Evolutionary conservation across 1,284 basidiomycete genomes (phyloP).

Genomic region (Cutaneotrichosporon cutaneum): DNA sequence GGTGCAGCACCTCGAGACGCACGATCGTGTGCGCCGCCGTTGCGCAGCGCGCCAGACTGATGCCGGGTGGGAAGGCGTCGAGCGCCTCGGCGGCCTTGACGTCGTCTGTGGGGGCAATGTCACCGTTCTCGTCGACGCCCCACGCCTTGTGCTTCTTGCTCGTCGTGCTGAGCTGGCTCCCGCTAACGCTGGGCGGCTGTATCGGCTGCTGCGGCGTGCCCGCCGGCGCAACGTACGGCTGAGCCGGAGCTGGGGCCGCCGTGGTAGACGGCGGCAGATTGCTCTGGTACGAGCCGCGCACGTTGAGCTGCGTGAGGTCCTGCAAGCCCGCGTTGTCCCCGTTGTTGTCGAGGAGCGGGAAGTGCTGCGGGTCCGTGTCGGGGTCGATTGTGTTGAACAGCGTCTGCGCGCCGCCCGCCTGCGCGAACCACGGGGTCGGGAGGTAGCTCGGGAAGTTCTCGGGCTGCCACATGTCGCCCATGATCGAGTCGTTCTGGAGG

Average conservation of each 20-base stretch:
- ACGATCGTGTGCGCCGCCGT: constrained; percentile 53
- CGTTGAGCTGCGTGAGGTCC: constrained; percentile 1
- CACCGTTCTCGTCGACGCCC: constrained; percentile 47
- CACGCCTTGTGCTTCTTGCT: constrained; percentile 45
- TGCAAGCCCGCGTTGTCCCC: background rate
- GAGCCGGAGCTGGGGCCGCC: background rate
- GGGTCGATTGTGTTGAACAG: constrained; percentile 14
- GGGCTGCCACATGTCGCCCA: constrained; percentile 45
- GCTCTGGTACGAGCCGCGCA: constrained; percentile 12
- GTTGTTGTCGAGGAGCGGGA: constrained; percentile 2
- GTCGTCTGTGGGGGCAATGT: constrained; percentile 17
- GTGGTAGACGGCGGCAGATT: background rate
- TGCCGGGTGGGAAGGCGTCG: constrained; percentile 50
- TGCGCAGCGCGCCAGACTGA: constrained; percentile 49
- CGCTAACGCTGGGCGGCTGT: background rate
- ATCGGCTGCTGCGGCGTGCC: background rate
- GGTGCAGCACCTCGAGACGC: constrained; percentile 51
- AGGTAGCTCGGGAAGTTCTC: constrained; percentile 43
- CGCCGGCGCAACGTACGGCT: background rate
- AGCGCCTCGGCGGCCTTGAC: constrained; percentile 16
- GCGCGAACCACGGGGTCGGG: constrained; percentile 49
- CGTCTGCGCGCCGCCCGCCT: constrained; percentile 37
- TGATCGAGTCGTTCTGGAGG: constrained; percentile 22
- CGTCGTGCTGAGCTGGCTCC: background rate
- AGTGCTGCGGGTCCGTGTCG: background rate